Evolutionary conservation across 345 rosid genomes (phyloP).

Genomic region (Eucalyptus polybractea): DNA sequence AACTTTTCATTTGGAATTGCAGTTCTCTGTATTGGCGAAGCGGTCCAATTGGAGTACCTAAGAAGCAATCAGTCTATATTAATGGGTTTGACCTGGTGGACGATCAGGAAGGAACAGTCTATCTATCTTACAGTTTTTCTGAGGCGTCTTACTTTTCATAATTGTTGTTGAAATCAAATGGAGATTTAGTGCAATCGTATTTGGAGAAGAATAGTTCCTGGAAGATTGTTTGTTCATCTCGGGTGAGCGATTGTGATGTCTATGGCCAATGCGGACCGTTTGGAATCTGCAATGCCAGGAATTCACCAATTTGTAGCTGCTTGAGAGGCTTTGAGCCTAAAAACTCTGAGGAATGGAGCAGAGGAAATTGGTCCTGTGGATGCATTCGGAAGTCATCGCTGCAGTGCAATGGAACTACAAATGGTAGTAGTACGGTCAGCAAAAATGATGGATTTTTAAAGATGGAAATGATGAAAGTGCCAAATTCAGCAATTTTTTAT

Average conservation of each 20-base stretch:
- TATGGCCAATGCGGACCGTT: conserved; percentile 12
- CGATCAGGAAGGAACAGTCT: conserved; percentile 1
- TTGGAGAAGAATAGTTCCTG: neutral
- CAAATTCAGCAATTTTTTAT: neutral
- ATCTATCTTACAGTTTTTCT: neutral
- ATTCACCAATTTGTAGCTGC: conserved; percentile 10
- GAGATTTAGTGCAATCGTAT: neutral
- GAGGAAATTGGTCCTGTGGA: conserved; percentile 9
- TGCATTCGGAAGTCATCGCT: conserved; percentile 1
- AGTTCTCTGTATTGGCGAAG: conserved; percentile 23
- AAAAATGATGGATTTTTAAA: conserved; percentile 4
- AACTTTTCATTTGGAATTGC: conserved; percentile 26
- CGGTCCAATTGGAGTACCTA: conserved; percentile 15
- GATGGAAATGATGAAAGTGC: neutral
- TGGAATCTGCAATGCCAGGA: neutral
- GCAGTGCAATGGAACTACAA: neutral
- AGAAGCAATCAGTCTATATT: neutral
- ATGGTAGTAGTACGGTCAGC: neutral
- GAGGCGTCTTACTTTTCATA: neutral
- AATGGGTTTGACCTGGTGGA: conserved; percentile 2
- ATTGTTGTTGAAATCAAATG: neutral
- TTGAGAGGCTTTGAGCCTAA: conserved; percentile 1
- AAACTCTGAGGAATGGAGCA: conserved; percentile 1
- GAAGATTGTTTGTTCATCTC: neutral
- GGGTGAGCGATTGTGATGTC: neutral